Evolutionary conservation across 768 basidiomycete species (phyloP).

Genomic region (Mycena vulgaris): DNA sequence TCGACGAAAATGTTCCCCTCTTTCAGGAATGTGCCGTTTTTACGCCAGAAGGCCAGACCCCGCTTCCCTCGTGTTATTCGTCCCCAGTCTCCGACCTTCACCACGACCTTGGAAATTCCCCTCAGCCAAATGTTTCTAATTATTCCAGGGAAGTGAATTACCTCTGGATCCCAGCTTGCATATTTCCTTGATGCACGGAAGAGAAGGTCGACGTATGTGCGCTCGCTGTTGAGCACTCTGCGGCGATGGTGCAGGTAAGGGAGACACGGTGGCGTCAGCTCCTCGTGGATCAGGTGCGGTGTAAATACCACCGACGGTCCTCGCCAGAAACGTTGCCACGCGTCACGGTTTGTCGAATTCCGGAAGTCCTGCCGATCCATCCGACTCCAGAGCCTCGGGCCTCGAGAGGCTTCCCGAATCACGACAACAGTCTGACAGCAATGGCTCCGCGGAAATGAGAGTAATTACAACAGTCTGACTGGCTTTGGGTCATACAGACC

Average conservation of each 20-base stretch:
- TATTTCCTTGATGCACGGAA: conserved; percentile 50
- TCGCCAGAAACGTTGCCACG: too few relatives aligned
- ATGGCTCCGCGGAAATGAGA: too few relatives aligned
- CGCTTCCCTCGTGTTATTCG: conserved; percentile 40
- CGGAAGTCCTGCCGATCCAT: too few relatives aligned
- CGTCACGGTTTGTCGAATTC: too few relatives aligned
- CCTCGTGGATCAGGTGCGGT: not conserved
- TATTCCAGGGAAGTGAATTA: not conserved
- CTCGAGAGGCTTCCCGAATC: too few relatives aligned
- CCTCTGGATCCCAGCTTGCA: conserved; percentile 53
- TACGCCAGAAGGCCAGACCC: conserved; percentile 43
- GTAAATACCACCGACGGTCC: not conserved
- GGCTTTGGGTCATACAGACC: too few relatives aligned
- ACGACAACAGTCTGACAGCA: too few relatives aligned
- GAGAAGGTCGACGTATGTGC: conserved; percentile 50
- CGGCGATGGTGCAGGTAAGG: not conserved
- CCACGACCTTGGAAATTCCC: conserved; percentile 6
- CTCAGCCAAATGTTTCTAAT: not conserved
- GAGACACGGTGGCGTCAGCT: not conserved
- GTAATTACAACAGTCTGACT: too few relatives aligned
- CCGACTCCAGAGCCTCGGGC: too few relatives aligned
- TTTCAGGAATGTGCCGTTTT: conserved; percentile 46
- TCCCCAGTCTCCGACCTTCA: conserved; percentile 51
- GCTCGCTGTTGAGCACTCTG: conserved; percentile 39
- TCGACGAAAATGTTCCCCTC: conserved; percentile 50